Percentiles rank a stretch among this genome's conserved stretches.
Conservation (phyloP, 192 early-diverging fungal species). For the Umbelopsis vinacea region DNA sequence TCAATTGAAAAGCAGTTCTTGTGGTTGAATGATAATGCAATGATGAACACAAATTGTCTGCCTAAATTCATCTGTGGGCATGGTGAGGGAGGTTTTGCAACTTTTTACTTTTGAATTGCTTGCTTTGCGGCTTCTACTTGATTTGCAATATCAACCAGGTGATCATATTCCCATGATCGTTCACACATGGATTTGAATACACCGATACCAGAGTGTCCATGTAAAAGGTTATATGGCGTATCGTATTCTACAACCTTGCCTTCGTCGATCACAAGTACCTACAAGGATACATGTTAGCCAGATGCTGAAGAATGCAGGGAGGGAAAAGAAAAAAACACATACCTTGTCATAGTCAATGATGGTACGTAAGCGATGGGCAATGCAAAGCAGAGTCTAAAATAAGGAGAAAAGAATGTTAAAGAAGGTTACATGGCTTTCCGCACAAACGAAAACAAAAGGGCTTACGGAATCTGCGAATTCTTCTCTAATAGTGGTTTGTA, state of each 20-base stretch:
- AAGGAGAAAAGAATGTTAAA: neutral
- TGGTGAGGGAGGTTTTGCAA: neutral
- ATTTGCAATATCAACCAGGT: conserved; percentile 62
- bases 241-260: conserved; percentile 81
- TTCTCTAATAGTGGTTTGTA: conserved; percentile 83
- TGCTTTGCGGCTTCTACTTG: conserved; percentile 16
- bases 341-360: conserved; percentile 57
- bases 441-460: neutral
- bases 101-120: neutral
- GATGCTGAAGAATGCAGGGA: neutral
- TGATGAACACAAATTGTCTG: neutral
- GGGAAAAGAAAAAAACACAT: neutral
- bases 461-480: conserved; percentile 63
- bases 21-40: neutral
- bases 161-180: conserved; percentile 82
- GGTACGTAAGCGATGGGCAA: conserved; percentile 57
- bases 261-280: conserved; percentile 68
- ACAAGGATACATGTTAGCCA: neutral
- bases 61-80: conserved; percentile 2
- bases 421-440: too few relatives aligned
- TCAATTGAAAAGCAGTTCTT: neutral
- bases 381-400: conserved; percentile 47
- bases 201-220: conserved; percentile 46
- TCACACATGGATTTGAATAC: conserved; percentile 80
- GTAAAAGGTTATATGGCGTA: conserved; percentile 72